phyloP scores from a whole-genome alignment of 331 rosid genomes.

The Cydonia oblonga region DNA sequence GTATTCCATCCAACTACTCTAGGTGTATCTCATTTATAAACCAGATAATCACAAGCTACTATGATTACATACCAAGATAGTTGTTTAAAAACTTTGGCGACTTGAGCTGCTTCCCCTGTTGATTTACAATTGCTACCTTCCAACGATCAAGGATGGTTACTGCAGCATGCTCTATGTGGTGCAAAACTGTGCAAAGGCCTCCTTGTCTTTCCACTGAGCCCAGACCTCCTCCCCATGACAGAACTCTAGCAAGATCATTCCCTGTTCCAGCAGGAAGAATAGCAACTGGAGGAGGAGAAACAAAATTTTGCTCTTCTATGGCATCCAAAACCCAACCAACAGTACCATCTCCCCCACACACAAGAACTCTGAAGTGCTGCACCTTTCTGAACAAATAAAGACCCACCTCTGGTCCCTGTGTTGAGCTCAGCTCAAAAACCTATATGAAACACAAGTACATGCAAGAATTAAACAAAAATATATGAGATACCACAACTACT shows the following conservation, averaged over 20 bases:
- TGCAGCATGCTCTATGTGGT: constrained; percentile 88
- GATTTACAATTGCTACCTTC: constrained; percentile 63
- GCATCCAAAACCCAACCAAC: constrained; percentile 96
- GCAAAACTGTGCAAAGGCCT: constrained; percentile 84
- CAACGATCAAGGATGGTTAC: constrained; percentile 97
- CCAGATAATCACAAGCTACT: not conserved
- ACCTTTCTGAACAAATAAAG: constrained; percentile 87
- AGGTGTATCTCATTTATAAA: too few species aligned
- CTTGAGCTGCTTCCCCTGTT: constrained; percentile 55
- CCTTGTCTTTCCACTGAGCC: constrained; percentile 97
- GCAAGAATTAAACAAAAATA: not conserved
- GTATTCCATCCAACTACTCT: not conserved
- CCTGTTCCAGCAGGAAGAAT: constrained; percentile 99
- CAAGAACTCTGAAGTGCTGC: constrained; percentile 88
- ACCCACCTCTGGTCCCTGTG: constrained; percentile 86
- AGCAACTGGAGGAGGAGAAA: constrained; percentile 98
- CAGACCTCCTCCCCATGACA: constrained; percentile 98
- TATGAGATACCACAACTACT: not conserved
- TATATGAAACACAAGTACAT: constrained; percentile 22
- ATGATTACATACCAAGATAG: constrained; percentile 69
- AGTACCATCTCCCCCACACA: constrained; percentile 97
- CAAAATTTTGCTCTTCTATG: constrained; percentile 84
- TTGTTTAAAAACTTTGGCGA: constrained; percentile 80
- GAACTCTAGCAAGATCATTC: constrained; percentile 95
- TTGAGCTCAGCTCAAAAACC: constrained; percentile 88